A percentile compares a stretch with the other conserved stretches of the same genome.
These are phyloP conservation scores for Exophiala calicioides DNA, from an alignment of 2,329 filamentous ascomycete species.

Conservation along the genomic window DNA sequence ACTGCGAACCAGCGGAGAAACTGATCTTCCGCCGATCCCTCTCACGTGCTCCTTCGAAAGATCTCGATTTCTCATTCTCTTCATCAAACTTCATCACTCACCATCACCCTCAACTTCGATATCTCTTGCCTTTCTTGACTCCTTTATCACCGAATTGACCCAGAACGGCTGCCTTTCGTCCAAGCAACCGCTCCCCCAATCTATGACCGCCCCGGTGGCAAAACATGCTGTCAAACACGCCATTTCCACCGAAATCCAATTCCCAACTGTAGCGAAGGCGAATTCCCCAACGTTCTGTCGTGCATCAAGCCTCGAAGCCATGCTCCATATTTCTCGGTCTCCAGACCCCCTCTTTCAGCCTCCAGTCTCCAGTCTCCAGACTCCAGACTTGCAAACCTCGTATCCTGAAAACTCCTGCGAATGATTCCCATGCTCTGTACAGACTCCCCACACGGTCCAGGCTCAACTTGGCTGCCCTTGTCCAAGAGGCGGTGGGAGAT, in stretches of 20 bases:
- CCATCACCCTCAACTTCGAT: too few relatives aligned
- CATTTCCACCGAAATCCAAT: too few relatives aligned
- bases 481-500: constrained; percentile 7
- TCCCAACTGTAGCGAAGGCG: too few relatives aligned
- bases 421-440: background rate
- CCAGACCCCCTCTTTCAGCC: background rate
- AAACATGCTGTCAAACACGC: too few relatives aligned
- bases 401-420: background rate
- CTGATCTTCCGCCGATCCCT: constrained; percentile 1
- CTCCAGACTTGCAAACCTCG: background rate
- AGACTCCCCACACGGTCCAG: background rate
- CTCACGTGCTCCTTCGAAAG: too few relatives aligned
- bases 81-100: too few relatives aligned
- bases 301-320: background rate
- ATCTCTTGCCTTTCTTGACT: too few relatives aligned
- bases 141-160: background rate
- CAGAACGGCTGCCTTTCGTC: background rate
- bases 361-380: constrained; percentile 1
- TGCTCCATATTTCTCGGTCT: background rate
- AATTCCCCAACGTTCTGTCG: constrained; percentile 1
- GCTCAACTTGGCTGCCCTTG: background rate
- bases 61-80: too few relatives aligned
- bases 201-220: too few relatives aligned
- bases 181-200: too few relatives aligned
- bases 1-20: background rate